These are phyloP conservation scores for Nepenthes gracilis DNA, from an alignment of 148 eudicot species.

Conservation along the genomic window DNA sequence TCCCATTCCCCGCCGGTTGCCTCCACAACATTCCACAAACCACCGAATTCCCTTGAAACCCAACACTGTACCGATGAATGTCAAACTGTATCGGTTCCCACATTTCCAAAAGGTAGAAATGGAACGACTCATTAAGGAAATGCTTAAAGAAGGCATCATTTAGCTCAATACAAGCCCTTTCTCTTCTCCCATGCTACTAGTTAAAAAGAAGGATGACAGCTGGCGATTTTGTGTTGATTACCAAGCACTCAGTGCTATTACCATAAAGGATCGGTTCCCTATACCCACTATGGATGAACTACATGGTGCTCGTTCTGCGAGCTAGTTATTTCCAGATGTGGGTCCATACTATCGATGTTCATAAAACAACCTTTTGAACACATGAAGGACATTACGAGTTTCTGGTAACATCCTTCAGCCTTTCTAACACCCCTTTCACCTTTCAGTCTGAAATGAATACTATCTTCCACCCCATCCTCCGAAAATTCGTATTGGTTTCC, in stretches of 20 bases:
- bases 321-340: not conserved
- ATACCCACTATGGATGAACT: not conserved
- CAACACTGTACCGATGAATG: not conserved
- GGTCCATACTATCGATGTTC: not conserved
- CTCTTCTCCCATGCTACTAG: not conserved
- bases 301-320: not conserved
- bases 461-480: too few species aligned
- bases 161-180: not conserved
- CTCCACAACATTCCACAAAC: too few species aligned
- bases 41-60: not conserved
- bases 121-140: not conserved
- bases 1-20: not conserved
- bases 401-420: too few species aligned
- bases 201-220: not conserved
- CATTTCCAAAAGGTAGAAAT: not conserved
- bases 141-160: not conserved
- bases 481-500: too few species aligned
- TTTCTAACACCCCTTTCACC: too few species aligned
- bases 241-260: not conserved
- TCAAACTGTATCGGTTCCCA: not conserved
- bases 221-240: slow-evolving; percentile 2
- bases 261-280: not conserved
- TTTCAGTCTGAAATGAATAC: too few species aligned
- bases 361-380: not conserved
- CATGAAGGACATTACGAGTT: not conserved